These are phyloP conservation scores for Haplosporangium sp. DNA, from an alignment of 371 early-diverging fungal species.

Conservation along the genomic window DNA sequence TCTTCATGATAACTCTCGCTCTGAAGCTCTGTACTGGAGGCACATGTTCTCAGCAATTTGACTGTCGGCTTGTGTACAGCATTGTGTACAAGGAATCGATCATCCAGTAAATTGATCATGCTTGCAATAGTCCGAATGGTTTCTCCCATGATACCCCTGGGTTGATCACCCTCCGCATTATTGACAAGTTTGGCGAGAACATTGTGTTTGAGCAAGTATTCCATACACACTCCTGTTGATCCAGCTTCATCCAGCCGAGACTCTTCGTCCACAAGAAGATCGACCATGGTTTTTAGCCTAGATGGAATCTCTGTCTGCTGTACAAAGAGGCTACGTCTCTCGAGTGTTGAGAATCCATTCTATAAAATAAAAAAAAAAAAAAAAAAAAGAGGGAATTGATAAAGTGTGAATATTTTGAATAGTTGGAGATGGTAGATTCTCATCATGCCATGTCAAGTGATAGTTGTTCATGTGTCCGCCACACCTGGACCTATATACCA, in stretches of 20 bases:
- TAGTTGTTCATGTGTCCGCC: neutral
- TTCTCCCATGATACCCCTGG: constrained; percentile 88
- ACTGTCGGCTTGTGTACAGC: constrained; percentile 91
- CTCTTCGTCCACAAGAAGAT: constrained; percentile 93
- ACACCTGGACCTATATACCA: neutral
- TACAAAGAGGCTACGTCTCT: constrained; percentile 69
- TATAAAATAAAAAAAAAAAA: constrained; percentile 9
- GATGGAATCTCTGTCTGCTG: constrained; percentile 85
- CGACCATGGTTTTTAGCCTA: constrained; percentile 85
- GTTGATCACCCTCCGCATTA: constrained; percentile 84
- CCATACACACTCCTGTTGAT: constrained; percentile 91
- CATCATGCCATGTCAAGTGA: neutral
- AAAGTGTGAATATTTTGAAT: neutral
- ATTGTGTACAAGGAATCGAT: constrained; percentile 90
- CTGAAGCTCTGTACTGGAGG: constrained; percentile 66
- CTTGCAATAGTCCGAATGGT: constrained; percentile 84
- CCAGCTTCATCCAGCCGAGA: constrained; percentile 73
- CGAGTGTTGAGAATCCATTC: constrained; percentile 72
- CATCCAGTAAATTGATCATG: constrained; percentile 88
- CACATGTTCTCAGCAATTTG: constrained; percentile 78
- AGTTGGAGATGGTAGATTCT: neutral
- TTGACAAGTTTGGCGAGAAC: constrained; percentile 84
- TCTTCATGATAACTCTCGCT: constrained; percentile 83
- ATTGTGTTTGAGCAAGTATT: constrained; percentile 87
- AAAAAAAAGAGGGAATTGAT: no score